Percentiles rank a stretch among this genome's conserved stretches.
These are phyloP conservation scores for Colletotrichum eleusines DNA, from an alignment of 2,329 filamentous ascomycete genomes.

Conservation along the genomic window DNA sequence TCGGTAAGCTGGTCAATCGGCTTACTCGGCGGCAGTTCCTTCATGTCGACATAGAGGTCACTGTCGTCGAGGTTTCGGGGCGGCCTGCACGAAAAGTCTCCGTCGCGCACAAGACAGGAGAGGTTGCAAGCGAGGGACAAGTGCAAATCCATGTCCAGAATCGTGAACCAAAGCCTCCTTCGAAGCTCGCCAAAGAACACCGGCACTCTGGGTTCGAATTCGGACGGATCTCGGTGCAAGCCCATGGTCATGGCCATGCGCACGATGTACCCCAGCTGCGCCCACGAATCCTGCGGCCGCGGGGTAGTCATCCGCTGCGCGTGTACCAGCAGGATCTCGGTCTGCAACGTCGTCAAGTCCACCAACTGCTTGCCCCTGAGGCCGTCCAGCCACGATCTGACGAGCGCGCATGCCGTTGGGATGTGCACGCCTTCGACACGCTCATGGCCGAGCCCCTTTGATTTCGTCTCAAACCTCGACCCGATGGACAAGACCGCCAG, in stretches of 20 bases:
- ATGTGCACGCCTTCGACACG: constrained; percentile 67
- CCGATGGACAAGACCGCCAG: constrained; percentile 66
- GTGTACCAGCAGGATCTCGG: constrained; percentile 65
- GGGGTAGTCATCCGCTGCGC: constrained; percentile 63
- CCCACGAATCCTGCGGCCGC: constrained; percentile 65
- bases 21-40: constrained; percentile 60
- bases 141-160: constrained; percentile 68
- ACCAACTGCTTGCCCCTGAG: constrained; percentile 65
- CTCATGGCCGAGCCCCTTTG: constrained; percentile 63
- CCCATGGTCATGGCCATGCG: constrained; percentile 72
- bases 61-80: constrained; percentile 66
- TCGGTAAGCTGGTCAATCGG: constrained; percentile 66
- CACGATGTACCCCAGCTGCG: constrained; percentile 66
- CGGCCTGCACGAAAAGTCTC: constrained; percentile 65
- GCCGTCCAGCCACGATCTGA: constrained; percentile 65
- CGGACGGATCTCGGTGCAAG: constrained; percentile 67
- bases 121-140: constrained; percentile 65
- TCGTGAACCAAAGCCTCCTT: constrained; percentile 67
- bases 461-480: constrained; percentile 64
- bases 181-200: constrained; percentile 66
- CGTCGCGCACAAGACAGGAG: constrained; percentile 63
- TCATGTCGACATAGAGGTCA: constrained; percentile 62
- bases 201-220: constrained; percentile 62
- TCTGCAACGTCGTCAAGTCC: constrained; percentile 66
- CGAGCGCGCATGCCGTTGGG: constrained; percentile 67